phyloP scores from a whole-genome alignment of 1,284 basidiomycete genomes.

The Mycena citricolor region DNA sequence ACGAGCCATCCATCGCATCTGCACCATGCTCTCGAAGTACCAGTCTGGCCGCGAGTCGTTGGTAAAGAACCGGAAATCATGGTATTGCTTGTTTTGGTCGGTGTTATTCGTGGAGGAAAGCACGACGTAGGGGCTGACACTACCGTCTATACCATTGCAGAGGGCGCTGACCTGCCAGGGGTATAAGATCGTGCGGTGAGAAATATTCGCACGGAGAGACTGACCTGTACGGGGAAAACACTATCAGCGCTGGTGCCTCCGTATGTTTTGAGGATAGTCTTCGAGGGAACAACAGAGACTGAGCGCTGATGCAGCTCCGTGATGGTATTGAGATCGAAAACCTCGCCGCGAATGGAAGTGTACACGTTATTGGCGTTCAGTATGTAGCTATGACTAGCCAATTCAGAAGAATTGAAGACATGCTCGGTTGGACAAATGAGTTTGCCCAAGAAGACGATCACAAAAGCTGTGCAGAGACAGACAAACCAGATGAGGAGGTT shows the following conservation, averaged over 20 bases:
- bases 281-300: constrained; percentile 76
- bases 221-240: constrained; percentile 92
- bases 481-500: constrained; percentile 97
- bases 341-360: constrained; percentile 88
- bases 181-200: constrained; percentile 17
- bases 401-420: constrained; percentile 80
- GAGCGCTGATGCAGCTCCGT: constrained; percentile 62
- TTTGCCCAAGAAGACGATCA: constrained; percentile 86
- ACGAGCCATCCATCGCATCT: constrained; percentile 86
- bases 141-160: constrained; percentile 84
- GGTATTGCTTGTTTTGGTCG: constrained; percentile 83
- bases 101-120: constrained; percentile 81
- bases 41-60: constrained; percentile 94
- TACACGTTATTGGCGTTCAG: constrained; percentile 75
- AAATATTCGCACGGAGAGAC: constrained; percentile 22
- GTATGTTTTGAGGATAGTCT: constrained; percentile 77
- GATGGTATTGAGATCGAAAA: constrained; percentile 76
- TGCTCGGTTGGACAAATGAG: constrained; percentile 95
- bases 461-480: constrained; percentile 85
- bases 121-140: constrained; percentile 82
- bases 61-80: constrained; percentile 89
- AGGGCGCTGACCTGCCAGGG: constrained; percentile 78
- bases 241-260: constrained; percentile 76
- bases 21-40: constrained; percentile 93
- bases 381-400: constrained; percentile 68